These are phyloP conservation scores for Dryas octopetala DNA, from an alignment of 306 rosid genomes.

Conservation along the genomic window DNA sequence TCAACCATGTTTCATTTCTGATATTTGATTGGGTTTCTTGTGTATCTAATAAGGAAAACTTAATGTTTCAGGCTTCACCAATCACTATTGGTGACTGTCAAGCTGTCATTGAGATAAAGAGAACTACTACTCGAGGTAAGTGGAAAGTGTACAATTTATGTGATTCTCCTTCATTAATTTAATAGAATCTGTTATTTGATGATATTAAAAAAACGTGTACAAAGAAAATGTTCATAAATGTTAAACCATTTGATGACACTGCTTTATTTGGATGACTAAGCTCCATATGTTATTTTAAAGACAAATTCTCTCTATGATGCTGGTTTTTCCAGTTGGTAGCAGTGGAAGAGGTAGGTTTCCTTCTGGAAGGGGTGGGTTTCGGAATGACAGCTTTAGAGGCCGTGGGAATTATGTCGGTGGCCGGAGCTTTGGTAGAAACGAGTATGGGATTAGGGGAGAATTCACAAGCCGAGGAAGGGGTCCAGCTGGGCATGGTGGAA, in stretches of 20 bases:
- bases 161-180: conserved; percentile 4
- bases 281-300: conserved; percentile 23
- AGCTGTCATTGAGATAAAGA: conserved; percentile 63
- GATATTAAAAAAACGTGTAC: not conserved
- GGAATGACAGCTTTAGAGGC: conserved; percentile 55
- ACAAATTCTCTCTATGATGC: conserved; percentile 1
- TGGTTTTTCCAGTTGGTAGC: conserved; percentile 44
- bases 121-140: conserved; percentile 66
- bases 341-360: conserved; percentile 52
- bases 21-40: not conserved
- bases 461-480: conserved; percentile 51
- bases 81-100: conserved; percentile 46
- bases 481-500: conserved; percentile 19
- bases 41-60: conserved; percentile 7
- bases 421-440: conserved; percentile 51
- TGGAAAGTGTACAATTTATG: conserved; percentile 5
- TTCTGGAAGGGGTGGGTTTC: conserved; percentile 43
- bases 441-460: conserved; percentile 50
- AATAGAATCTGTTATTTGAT: not conserved
- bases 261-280: not conserved
- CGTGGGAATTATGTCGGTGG: conserved; percentile 53
- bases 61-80: conserved; percentile 64
- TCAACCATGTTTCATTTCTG: conserved; percentile 3
- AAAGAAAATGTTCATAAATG: not conserved
- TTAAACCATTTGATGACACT: not conserved